Evolutionary conservation across 2,329 filamentous ascomycete genomes (phyloP), one percentile per base, ranked within the genome.

Genomic region (Fulvia fulva): DNA sequence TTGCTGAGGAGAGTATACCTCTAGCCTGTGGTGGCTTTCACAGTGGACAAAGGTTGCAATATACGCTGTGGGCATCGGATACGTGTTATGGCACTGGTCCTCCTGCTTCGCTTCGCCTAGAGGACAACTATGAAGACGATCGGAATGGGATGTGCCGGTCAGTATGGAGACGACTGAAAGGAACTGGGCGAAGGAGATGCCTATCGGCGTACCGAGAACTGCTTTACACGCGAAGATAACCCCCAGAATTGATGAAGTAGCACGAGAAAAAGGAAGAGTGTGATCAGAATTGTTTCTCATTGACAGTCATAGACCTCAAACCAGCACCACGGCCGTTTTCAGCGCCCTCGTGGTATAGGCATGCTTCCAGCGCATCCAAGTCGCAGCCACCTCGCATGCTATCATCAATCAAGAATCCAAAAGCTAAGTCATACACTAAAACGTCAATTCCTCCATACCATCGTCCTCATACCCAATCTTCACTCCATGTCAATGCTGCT

Each of bases 321-420:
- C 37, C 37, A n/a, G 14, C 14, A 7, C 16, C 37, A n/a, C 37
- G 37, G 37, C 37, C 37, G 37, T 41, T n/a, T 7, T 19, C 16
- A 41, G 37, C 37, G 37, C 37, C 37, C 5, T 19, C 8, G 37
- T 41, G 37, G 37, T 41, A 19, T 41, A 41, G 37, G 19, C 22
- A 45, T 41, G 55, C 55, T 52, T 49, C 50, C 55, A 57, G 55
- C 55, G 55, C 55, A 47, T 21, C 44, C 44, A 47, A 49, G 34
- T 41, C 53, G 26, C 19, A 47, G 21, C n/a, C 47, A 21, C n/a
- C 47, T 28, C n/a, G n/a, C 47, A 32, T 50, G n/a, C 23, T 50
- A 21, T 16, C 16, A 25, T 50, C 26, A 6, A 25, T 21, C 26
- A 25, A 50, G 47, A 50, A 50, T 50, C 26, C 47, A 50, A 50